Evolutionary conservation across 2,329 filamentous ascomycete species (phyloP).

Genomic region (Esteya vermicola): DNA sequence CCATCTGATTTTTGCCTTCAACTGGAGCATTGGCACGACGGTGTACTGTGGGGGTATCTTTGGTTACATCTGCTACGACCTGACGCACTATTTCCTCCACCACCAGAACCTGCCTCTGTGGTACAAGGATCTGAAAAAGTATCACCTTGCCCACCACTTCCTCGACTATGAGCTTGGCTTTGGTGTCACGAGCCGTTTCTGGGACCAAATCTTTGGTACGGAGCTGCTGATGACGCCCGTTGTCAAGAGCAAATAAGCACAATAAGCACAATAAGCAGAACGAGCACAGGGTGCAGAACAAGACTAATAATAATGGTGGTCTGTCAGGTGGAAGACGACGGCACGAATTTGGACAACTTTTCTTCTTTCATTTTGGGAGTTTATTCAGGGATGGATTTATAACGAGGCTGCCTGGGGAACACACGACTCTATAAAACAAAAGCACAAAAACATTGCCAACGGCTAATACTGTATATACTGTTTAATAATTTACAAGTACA

Average conservation of each 20-base stretch:
- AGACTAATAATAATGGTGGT: background rate
- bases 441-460: too few relatives aligned
- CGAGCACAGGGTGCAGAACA: background rate
- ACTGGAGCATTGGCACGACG: constrained; percentile 68
- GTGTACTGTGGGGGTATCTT: constrained; percentile 86
- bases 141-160: constrained; percentile 94
- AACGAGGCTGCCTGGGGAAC: too few relatives aligned
- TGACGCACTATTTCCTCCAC: constrained; percentile 98
- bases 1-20: constrained; percentile 64
- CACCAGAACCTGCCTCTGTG: constrained; percentile 82
- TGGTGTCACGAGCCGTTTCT: constrained; percentile 90
- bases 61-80: constrained; percentile 89
- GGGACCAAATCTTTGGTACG: constrained; percentile 86
- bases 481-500: too few relatives aligned
- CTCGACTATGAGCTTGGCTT: constrained; percentile 97
- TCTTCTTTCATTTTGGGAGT: background rate
- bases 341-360: background rate
- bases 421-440: too few relatives aligned
- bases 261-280: background rate
- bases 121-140: constrained; percentile 91
- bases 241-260: constrained; percentile 20
- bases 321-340: background rate
- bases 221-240: constrained; percentile 38
- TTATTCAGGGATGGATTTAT: background rate
- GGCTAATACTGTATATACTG: too few relatives aligned